Evolutionary conservation across 78 protist species (phyloP), one percentile per base, ranked within the genome.

Genomic region (Capsaspora owczarzaki): DNA sequence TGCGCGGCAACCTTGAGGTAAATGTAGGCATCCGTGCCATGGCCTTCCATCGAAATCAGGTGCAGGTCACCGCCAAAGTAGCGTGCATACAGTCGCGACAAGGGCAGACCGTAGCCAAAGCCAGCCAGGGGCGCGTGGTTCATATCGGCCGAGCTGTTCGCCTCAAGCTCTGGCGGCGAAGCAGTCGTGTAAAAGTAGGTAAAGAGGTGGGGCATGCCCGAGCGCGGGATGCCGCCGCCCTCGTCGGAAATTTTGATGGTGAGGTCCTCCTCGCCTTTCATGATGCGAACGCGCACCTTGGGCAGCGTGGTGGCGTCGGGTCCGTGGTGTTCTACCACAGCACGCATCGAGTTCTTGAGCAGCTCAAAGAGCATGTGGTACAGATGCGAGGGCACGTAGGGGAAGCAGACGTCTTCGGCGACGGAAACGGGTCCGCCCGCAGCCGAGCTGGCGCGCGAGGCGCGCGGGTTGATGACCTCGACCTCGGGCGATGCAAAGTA

Each of bases 91-190:
- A 84, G 35, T 0, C 88, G 77, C 31, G 75, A 5, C n/a, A 86
- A 20, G 27, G 93, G 93, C 61, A 89, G 78, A n/a, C 93, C 93
- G 56, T 85, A 89, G 25, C 93, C 93, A 33, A 74, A 84, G 31
- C 93, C 93, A 0, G 93, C 93, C 29, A 89, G 61, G 27, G 86
- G 91, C n/a, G 85, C 47, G 40, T 43, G 37, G 29, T 76, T 37
- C 56, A 47, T 68, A 43, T 49, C 84, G 53, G 76, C 5, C 35
- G 33, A 2, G n/a, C 20, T 53, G 14, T 47, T 78, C 35, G 1
- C 76, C 44, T 47, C 61, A 29, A 76, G 61, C 68, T 14, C 29
- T 33, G 78, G 60, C 12, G 22, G 1, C 40, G 19, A 23, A 16
- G 42, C 41, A 12, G 93, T 88, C 35, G 93, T 82, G 76, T 81